phyloP scores from a whole-genome alignment of 768 basidiomycete genomes.

The Boletus insuetus region DNA sequence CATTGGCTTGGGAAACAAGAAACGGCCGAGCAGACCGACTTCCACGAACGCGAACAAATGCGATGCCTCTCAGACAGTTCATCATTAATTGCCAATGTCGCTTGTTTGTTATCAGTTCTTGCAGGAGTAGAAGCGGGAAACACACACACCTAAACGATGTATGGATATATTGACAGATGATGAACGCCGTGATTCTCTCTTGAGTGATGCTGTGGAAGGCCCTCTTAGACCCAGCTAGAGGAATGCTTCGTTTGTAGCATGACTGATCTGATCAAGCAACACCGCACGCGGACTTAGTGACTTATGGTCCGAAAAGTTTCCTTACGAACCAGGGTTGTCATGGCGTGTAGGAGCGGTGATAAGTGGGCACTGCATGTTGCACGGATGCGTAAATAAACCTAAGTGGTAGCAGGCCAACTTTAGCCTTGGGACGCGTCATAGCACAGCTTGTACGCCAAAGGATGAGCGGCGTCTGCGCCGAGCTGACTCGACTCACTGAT shows the following conservation, averaged over 20 bases:
- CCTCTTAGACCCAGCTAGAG: background rate
- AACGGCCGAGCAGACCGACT: background rate
- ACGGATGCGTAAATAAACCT: background rate
- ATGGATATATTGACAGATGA: background rate
- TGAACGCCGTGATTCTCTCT: constrained; percentile 2
- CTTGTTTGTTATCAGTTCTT: background rate
- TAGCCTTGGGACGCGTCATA: background rate
- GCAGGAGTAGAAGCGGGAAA: background rate
- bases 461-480: background rate
- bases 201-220: background rate
- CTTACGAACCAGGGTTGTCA: constrained; percentile 3
- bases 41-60: background rate
- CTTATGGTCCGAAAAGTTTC: background rate
- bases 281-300: constrained; percentile 11
- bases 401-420: background rate
- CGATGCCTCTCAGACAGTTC: constrained; percentile 3
- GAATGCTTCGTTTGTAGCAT: background rate
- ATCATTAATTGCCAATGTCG: background rate
- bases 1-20: background rate
- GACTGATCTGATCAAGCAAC: constrained; percentile 3
- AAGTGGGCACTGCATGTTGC: background rate
- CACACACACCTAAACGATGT: background rate
- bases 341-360: constrained; percentile 11
- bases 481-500: constrained; percentile 12
- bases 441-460: background rate